phyloP scores from a whole-genome alignment of 345 rosid genomes.

The Toxicodendron radicans region DNA sequence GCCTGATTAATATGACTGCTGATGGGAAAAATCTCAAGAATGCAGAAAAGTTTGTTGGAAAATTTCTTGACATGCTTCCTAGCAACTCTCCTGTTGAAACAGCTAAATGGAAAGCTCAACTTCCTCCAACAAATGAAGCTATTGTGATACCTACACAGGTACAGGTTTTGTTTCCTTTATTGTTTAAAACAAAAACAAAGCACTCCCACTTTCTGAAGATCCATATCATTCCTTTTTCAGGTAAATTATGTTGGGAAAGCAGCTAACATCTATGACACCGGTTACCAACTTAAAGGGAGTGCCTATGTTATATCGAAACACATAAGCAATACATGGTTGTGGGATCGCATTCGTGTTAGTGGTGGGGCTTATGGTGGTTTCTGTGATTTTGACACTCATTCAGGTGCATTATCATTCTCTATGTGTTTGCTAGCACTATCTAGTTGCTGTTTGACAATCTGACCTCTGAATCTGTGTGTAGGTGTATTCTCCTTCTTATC shows the following conservation, averaged over 20 bases:
- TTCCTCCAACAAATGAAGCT: slow-evolving; percentile 77
- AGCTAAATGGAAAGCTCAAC: slow-evolving; percentile 58
- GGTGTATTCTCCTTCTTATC: slow-evolving; percentile 88
- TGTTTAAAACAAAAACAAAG: neutral
- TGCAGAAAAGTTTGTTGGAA: slow-evolving; percentile 64
- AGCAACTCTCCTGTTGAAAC: slow-evolving; percentile 42
- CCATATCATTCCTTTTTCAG: slow-evolving; percentile 35
- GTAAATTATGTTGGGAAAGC: slow-evolving; percentile 98
- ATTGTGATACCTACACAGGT: slow-evolving; percentile 95
- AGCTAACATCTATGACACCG: slow-evolving; percentile 70
- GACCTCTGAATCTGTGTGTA: slow-evolving; percentile 25
- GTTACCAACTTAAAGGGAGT: slow-evolving; percentile 84
- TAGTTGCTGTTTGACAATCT: slow-evolving; percentile 9
- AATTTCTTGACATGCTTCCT: slow-evolving; percentile 88
- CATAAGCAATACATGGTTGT: slow-evolving; percentile 90
- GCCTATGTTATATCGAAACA: slow-evolving; percentile 89
- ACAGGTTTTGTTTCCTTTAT: neutral
- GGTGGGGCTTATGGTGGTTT: slow-evolving; percentile 99
- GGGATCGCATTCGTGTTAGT: slow-evolving; percentile 95
- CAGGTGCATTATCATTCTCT: slow-evolving; percentile 48
- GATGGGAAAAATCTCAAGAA: slow-evolving; percentile 65
- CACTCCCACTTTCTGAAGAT: neutral
- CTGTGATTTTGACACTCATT: slow-evolving; percentile 89
- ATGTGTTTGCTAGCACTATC: slow-evolving; percentile 3
- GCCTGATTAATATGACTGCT: slow-evolving; percentile 90